Evolutionary conservation across 1,139 yeast genomes (phyloP), one percentile per base, ranked within the genome.

Genomic region (Spencermartinsiella ligniputridi): DNA sequence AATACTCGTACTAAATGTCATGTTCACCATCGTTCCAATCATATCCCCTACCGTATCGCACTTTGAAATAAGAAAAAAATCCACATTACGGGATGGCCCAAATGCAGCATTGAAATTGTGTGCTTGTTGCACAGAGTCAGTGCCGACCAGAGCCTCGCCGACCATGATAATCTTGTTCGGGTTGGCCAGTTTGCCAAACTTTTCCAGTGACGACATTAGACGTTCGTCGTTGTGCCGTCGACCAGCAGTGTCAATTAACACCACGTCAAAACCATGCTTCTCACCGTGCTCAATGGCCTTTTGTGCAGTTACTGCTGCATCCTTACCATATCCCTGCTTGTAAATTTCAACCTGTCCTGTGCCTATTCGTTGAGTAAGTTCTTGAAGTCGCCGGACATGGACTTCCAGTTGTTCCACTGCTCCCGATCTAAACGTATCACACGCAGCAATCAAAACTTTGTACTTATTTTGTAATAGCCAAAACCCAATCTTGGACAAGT

Each of bases 141-240:
- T 90, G 17, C 98, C 98, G 1, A 90, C 98, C 39, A 92, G 72
- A 0, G 98, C 98, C 64, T 92, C 98, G 37, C 97, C 98, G 16
- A 92, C 98, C 97, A 92, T 92, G 58, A 92, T 89, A 59, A 92
- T 90, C 67, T 87, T 90, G 66, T 92, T 94, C 1, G 98, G 98
- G 48, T 87, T 78, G 2, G 97, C 97, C 41, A 95, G 90, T 58
- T 86, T 90, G 22, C 97, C 97, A 67, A 92, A 94, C 49, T 92
- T 88, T 57, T 90, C 95, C 54, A 92, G 71, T 8, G 97, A 96
- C 0, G 96, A 92, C 98, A 92, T 92, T 52, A 92, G 75, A 50
- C 94, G 83, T 21, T 94, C 86, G 63, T 94, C 97, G 52, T 94
- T 89, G 61, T 94, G 98, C 44, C 98, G 81, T 69, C 98, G 78